These are phyloP conservation scores for Cryphonectria nitschkei DNA, from an alignment of 2,329 filamentous ascomycete genomes.

Conservation along the genomic window DNA sequence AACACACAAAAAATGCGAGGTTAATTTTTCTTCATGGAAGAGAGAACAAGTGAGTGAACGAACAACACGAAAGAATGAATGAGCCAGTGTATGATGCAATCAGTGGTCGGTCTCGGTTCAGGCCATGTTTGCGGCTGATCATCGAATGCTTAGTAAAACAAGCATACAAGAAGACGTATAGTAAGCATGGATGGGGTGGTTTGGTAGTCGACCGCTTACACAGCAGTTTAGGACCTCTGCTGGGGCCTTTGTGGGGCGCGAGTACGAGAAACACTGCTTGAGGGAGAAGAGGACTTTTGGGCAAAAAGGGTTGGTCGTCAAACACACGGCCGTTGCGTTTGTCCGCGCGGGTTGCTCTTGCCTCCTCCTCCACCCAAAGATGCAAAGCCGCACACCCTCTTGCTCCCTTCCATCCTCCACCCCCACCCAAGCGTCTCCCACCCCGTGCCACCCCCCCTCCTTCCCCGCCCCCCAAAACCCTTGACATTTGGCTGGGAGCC, in stretches of 20 bases:
- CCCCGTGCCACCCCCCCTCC: background rate
- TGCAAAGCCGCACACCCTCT: no score
- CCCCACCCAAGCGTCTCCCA: background rate
- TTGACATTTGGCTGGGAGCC: background rate
- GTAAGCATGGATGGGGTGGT: conserved; percentile 2
- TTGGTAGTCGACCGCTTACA: conserved; percentile 14
- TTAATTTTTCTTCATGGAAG: no score
- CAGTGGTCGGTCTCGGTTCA: background rate
- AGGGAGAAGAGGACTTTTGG: background rate
- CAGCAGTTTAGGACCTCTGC: background rate
- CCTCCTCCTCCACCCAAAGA: background rate
- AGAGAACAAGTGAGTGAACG: background rate
- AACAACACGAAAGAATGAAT: background rate
- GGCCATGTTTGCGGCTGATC: background rate
- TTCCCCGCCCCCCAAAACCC: background rate
- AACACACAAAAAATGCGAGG: background rate
- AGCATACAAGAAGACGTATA: background rate
- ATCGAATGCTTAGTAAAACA: conserved; percentile 4
- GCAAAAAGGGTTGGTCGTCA: background rate
- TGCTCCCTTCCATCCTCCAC: background rate
- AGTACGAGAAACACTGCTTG: background rate
- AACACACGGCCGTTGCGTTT: background rate
- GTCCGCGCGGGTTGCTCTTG: background rate
- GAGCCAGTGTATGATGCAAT: background rate
- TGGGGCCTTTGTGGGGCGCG: background rate